These are phyloP conservation scores for Earliella scabrosa DNA, from an alignment of 1,284 basidiomycete genomes.

Conservation along the genomic window DNA sequence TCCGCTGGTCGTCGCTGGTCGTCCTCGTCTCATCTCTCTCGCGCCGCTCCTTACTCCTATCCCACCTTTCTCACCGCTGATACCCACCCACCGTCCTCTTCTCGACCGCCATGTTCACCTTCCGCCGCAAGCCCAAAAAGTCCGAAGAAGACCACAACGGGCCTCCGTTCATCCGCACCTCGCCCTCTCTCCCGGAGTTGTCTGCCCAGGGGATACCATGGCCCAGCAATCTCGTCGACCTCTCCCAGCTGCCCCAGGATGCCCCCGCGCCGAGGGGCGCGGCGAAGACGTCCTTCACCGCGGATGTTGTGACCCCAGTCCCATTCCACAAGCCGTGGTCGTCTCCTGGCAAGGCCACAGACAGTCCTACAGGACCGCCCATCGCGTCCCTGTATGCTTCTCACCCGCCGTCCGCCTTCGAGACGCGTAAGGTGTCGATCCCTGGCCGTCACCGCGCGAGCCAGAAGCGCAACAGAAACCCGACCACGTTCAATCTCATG, in stretches of 20 bases:
- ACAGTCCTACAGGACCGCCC: constrained; percentile 38
- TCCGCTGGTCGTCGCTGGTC: constrained; percentile 26
- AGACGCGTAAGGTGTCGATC: constrained; percentile 46
- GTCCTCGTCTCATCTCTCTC: constrained; percentile 21
- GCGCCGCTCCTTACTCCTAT: constrained; percentile 12
- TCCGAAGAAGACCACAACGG: constrained; percentile 41
- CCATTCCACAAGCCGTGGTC: constrained; percentile 82
- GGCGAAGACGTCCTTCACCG: constrained; percentile 63
- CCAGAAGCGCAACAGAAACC: constrained; percentile 63
- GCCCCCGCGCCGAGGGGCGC: constrained; percentile 58
- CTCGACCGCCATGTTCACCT: constrained; percentile 64
- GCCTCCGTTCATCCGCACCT: constrained; percentile 54
- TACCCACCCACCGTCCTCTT: not conserved
- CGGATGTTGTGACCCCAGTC: constrained; percentile 53
- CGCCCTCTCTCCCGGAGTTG: constrained; percentile 78
- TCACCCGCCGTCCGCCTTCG: constrained; percentile 62
- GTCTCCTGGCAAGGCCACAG: constrained; percentile 45
- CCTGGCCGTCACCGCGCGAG: constrained; percentile 42
- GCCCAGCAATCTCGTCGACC: constrained; percentile 79
- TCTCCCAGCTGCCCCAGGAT: constrained; percentile 58
- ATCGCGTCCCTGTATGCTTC: constrained; percentile 76
- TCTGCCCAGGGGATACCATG: constrained; percentile 74
- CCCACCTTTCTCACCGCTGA: not conserved
- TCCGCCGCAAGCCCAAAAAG: constrained; percentile 63
- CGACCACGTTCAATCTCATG: constrained; percentile 85